A percentile compares a stretch with the other conserved stretches of the same genome.
Conservation (phyloP, 202 grass and related monocot genomes). For the Carex arenaria region DNA sequence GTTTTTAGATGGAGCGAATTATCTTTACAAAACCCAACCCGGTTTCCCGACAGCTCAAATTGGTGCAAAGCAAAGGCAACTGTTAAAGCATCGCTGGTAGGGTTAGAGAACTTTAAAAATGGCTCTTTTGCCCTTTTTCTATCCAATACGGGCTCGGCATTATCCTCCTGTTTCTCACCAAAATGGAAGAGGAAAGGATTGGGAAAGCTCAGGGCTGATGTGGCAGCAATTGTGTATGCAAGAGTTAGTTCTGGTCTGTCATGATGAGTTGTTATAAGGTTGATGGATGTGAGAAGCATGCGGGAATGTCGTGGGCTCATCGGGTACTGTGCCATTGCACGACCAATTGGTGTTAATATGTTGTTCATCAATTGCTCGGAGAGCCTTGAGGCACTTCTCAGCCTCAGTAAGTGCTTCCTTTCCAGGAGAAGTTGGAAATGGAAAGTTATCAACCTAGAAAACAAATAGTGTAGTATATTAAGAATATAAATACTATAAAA, state of each 20-base stretch:
- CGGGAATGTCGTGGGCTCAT: constrained; percentile 91
- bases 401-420: constrained; percentile 77
- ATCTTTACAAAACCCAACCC: constrained; percentile 62
- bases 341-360: constrained; percentile 68
- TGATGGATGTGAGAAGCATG: constrained; percentile 78
- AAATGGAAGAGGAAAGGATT: constrained; percentile 75
- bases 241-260: constrained; percentile 58
- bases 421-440: constrained; percentile 77
- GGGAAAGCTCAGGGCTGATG: constrained; percentile 77
- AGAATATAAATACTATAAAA: constrained; percentile 27
- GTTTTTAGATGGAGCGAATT: constrained; percentile 89
- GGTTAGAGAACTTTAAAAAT: constrained; percentile 53
- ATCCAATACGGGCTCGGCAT: constrained; percentile 26
- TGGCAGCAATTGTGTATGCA: constrained; percentile 64
- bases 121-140: constrained; percentile 68
- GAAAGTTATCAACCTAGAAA: constrained; percentile 85
- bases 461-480: background rate
- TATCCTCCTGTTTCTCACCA: constrained; percentile 36
- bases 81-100: constrained; percentile 87
- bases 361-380: constrained; percentile 65
- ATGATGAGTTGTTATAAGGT: constrained; percentile 45
- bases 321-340: constrained; percentile 82
- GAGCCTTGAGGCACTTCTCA: constrained; percentile 63
- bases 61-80: constrained; percentile 65
- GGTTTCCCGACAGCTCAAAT: constrained; percentile 66